These are phyloP conservation scores for Cudoniella acicularis DNA, from an alignment of 495 filamentous ascomycete species.

Conservation along the genomic window DNA sequence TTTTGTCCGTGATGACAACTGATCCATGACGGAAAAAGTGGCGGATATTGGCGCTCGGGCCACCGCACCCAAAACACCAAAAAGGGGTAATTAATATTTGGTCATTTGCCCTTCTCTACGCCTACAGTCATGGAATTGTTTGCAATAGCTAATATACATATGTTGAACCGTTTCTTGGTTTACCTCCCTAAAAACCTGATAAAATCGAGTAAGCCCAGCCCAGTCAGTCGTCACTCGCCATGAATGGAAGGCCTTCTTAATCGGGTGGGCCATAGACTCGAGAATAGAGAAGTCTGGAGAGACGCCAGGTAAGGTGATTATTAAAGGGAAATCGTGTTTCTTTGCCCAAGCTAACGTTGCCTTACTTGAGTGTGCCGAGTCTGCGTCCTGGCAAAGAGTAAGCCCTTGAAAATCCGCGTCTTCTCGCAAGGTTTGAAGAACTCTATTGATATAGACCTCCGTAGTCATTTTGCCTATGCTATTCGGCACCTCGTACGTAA, in stretches of 20 bases:
- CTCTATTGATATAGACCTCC: not conserved
- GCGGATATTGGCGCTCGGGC: no score
- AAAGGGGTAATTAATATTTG: not conserved
- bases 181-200: not conserved
- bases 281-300: constrained; percentile 4
- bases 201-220: not conserved
- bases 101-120: constrained; percentile 5
- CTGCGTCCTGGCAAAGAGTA: not conserved
- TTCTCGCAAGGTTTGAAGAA: not conserved
- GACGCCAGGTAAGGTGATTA: constrained; percentile 2
- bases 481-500: not conserved
- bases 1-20: no score
- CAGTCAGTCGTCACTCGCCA: not conserved
- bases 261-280: not conserved
- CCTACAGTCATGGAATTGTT: not conserved
- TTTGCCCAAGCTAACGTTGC: not conserved
- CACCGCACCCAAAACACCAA: no score
- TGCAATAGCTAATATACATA: not conserved
- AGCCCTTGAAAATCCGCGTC: not conserved
- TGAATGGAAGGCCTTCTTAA: constrained; percentile 1
- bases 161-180: not conserved
- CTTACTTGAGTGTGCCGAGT: constrained; percentile 3
- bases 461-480: constrained; percentile 7
- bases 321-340: not conserved
- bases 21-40: no score